Evolutionary conservation across 441 rosid species (phyloP), one percentile per base, ranked within the genome.

Genomic region (Pelargonium cotyledonis): DNA sequence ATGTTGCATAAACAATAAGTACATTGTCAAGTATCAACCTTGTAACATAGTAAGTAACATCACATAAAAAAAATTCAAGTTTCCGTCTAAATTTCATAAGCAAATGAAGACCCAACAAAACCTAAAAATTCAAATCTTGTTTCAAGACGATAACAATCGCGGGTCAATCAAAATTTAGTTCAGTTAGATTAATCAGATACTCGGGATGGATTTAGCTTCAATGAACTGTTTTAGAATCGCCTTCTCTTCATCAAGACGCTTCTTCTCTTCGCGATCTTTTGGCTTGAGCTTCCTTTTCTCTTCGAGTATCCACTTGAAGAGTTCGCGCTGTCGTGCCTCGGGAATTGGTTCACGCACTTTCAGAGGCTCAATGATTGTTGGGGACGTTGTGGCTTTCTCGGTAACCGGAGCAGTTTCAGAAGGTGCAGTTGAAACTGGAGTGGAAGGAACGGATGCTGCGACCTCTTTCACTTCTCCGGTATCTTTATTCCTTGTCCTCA

Each of bases 271-370:
- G 0, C 88, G 71, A 76, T 84, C 85, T 77, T 77, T 83, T 1
- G 96, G 85, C 67, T 80, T 89, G 44, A 83, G 75, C 86, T 89
- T 94, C 77, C 99, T 81, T 80, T 89, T 91, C 88, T 94, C 96
- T 77, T 91, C 97, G 80, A 94, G 72, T 35, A 89, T 86, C 96
- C 97, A 87, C 79, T 89, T 91, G 83, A 81, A 87, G 44, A 94
- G 87, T 79, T 89, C 90, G 1, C 89, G 95, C 69, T 89, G 96
- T 72, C 84, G 85, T 65, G 79, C 74, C 80, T 83, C 87, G 0
- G 92, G 90, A 71, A 94, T 71, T 14, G 89, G 91, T 68, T 89
- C 88, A 29, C 68, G 81, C 47, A 35, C 40, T 35, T 80, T 88
- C 80, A 78, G 65, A 23, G 80, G 80, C 75, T 78, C 80, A 14